Conservation (phyloP, 352 stramenopile genomes). For the Phytophthora megakarya region DNA sequence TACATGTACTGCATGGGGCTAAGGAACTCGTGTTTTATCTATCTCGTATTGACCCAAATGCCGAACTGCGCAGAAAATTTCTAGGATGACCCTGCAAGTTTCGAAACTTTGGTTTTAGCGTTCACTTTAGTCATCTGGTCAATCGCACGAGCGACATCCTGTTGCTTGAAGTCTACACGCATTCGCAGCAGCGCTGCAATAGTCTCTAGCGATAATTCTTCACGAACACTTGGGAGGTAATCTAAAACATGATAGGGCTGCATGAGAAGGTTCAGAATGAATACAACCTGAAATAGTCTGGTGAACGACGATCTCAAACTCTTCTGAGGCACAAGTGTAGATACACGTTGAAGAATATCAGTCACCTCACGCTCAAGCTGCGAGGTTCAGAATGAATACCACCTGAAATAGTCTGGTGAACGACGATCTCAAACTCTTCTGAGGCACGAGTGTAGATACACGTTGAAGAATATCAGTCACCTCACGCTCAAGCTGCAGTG, state of each 20-base stretch:
- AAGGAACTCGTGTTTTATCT: too few species aligned
- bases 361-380: constrained; percentile 80
- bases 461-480: constrained; percentile 64
- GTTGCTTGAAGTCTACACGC: constrained; percentile 71
- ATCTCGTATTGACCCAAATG: too few species aligned
- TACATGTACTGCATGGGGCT: too few species aligned
- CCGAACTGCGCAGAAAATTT: too few species aligned
- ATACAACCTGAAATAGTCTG: constrained; percentile 76
- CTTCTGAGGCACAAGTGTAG: constrained; percentile 52
- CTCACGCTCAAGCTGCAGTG: constrained; percentile 79
- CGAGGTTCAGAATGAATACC: constrained; percentile 76
- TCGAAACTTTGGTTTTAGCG: not conserved
- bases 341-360: constrained; percentile 60
- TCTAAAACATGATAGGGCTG: constrained; percentile 73
- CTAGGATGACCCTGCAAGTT: constrained; percentile 1
- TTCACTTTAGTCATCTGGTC: constrained; percentile 33
- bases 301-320: constrained; percentile 74
- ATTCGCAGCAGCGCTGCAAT: constrained; percentile 66
- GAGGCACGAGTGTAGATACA: constrained; percentile 52
- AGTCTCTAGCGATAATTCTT: constrained; percentile 51
- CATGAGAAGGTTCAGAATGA: constrained; percentile 87
- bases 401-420: constrained; percentile 85
- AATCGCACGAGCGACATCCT: constrained; percentile 56
- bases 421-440: constrained; percentile 60
- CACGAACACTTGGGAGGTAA: constrained; percentile 57